phyloP scores from a whole-genome alignment of 805 yeast species.

The Spathaspora gorwiae region DNA sequence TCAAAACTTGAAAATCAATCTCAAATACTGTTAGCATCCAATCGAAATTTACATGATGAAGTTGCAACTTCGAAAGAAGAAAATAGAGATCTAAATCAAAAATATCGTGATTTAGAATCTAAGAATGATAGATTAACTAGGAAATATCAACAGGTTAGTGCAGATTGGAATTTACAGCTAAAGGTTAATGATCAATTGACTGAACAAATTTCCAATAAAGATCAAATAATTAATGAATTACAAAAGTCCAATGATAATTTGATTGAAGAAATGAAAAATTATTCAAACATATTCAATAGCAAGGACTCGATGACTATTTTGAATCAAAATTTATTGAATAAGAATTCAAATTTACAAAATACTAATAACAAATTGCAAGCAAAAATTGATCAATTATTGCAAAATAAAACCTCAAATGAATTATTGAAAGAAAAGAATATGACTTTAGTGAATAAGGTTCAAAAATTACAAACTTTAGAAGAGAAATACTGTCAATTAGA shows the following conservation, averaged over 20 bases:
- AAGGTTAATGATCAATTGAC: conserved; percentile 33
- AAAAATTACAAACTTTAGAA: conserved; percentile 37
- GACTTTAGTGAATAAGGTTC: conserved; percentile 35
- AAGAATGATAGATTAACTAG: conserved; percentile 18
- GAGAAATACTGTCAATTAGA: conserved; percentile 45
- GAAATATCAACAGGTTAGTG: conserved; percentile 30
- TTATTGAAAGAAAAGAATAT: conserved; percentile 53
- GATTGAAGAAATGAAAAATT: conserved; percentile 16
- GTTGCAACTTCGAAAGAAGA: conserved; percentile 16
- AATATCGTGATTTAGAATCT: conserved; percentile 15
- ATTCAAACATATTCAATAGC: conserved; percentile 6
- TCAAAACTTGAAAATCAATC: conserved; percentile 28
- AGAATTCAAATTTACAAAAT: conserved; percentile 40
- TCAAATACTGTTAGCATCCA: conserved; percentile 19
- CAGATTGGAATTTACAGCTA: conserved; percentile 31
- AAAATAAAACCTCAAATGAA: conserved; percentile 45
- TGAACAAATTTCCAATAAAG: conserved; percentile 27
- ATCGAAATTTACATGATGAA: conserved; percentile 15
- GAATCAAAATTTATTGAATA: conserved; percentile 18
- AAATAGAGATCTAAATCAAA: conserved; percentile 7
- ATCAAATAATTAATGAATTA: conserved; percentile 15
- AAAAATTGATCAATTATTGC: conserved; percentile 46
- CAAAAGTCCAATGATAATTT: conserved; percentile 25
- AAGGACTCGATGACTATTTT: conserved; percentile 1
- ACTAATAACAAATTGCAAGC: conserved; percentile 49